Percentiles rank a stretch among this genome's conserved stretches.
phyloP scores from a whole-genome alignment of 1,284 basidiomycete species.

The Cystobasidium sp. region DNA sequence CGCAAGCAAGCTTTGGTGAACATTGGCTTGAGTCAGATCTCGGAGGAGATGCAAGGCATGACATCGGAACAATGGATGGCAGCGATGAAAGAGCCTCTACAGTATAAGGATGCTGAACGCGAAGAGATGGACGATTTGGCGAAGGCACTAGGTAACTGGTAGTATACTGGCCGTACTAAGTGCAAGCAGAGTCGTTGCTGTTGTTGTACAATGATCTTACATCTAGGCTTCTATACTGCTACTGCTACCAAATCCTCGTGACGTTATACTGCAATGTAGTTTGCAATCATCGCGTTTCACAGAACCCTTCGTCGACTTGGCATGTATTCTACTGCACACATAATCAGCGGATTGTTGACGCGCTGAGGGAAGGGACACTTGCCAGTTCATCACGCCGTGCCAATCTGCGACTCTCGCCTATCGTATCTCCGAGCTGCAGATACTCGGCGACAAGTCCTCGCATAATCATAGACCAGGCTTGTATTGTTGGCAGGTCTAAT shows the following conservation, averaged over 20 bases:
- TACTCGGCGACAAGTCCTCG: slow-evolving; percentile 90
- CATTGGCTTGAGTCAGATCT: slow-evolving; percentile 1
- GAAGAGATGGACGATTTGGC: slow-evolving; percentile 40
- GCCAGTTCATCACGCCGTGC: slow-evolving; percentile 35
- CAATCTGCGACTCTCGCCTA: neutral
- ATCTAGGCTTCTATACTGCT: neutral
- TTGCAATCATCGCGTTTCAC: neutral
- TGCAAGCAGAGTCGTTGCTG: neutral
- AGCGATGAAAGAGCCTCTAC: slow-evolving; percentile 32
- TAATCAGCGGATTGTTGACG: neutral
- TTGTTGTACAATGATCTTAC: neutral
- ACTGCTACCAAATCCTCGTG: neutral
- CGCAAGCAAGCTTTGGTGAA: slow-evolving; percentile 37
- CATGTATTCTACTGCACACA: slow-evolving; percentile 30
- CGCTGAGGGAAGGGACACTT: slow-evolving; percentile 1
- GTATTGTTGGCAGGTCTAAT: slow-evolving; percentile 81
- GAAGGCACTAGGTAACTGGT: slow-evolving; percentile 18
- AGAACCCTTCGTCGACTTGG: neutral
- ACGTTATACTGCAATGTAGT: neutral
- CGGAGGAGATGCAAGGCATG: slow-evolving; percentile 5
- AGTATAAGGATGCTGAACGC: slow-evolving; percentile 13
- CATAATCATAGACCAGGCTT: slow-evolving; percentile 85
- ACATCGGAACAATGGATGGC: slow-evolving; percentile 24
- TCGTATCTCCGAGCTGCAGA: slow-evolving; percentile 65
- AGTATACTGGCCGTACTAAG: neutral